phyloP scores from a whole-genome alignment of 202 grass and related monocot species.

The Bolboschoenoplectus hybrid region DNA sequence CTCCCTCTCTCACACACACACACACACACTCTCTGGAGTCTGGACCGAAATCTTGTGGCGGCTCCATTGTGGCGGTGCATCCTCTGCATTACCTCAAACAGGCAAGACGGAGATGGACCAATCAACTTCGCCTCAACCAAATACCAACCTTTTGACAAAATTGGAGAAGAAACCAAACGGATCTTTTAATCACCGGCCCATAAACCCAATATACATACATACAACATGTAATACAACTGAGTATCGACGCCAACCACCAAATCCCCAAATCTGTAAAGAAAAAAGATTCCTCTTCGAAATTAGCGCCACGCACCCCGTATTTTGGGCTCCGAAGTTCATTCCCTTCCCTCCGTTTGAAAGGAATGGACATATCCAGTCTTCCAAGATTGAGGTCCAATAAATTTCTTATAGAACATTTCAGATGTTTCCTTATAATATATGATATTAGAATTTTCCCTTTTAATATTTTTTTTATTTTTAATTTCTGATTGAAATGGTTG shows the following conservation, averaged over 20 bases:
- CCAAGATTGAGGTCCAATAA: too few relatives aligned
- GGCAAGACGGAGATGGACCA: not conserved
- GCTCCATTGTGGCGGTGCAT: not conserved
- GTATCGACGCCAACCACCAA: not conserved
- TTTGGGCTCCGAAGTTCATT: not conserved
- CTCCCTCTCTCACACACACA: too few relatives aligned
- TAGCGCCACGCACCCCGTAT: not conserved
- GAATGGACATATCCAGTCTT: not conserved
- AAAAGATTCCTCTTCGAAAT: constrained; percentile 10
- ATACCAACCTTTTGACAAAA: not conserved
- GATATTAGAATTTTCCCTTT: not conserved
- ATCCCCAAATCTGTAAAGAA: not conserved
- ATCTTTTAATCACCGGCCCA: not conserved
- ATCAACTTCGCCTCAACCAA: not conserved
- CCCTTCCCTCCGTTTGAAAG: not conserved
- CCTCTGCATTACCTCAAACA: not conserved
- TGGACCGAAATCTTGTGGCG: not conserved
- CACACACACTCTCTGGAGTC: too few relatives aligned
- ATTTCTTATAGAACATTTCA: too few relatives aligned
- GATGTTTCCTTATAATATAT: too few relatives aligned
- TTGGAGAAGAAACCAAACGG: not conserved
- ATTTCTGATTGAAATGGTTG: too few relatives aligned
- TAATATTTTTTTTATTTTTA: too few relatives aligned
- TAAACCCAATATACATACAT: not conserved
- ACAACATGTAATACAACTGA: not conserved